Evolutionary conservation across 2,329 filamentous ascomycete genomes (phyloP).

Genomic region (Penicillium sp.): DNA sequence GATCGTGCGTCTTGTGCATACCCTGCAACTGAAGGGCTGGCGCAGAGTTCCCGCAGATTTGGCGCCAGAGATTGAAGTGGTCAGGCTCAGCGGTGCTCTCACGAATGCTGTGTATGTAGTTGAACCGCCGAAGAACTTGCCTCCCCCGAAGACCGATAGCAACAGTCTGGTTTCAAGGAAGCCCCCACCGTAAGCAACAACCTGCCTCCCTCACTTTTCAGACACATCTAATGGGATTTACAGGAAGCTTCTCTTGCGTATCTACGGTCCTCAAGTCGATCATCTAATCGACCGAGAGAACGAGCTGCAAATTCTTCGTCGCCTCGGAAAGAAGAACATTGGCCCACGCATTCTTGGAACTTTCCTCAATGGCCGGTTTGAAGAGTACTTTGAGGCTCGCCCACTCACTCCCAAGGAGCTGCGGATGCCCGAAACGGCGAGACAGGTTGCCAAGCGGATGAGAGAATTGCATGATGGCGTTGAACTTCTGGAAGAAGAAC

Average conservation of each 20-base stretch:
- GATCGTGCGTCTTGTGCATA: conserved; percentile 85
- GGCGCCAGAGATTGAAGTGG: conserved; percentile 45
- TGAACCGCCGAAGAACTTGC: conserved; percentile 68
- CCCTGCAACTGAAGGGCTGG: conserved; percentile 88
- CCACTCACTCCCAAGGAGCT: conserved; percentile 75
- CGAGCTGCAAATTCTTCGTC: conserved; percentile 79
- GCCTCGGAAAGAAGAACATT: conserved; percentile 87
- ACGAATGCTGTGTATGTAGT: conserved; percentile 98
- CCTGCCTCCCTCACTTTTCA: background rate
- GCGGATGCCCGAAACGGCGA: conserved; percentile 76
- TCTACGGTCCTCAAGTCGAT: conserved; percentile 93
- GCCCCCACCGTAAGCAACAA: conserved; percentile 52
- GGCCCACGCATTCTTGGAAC: conserved; percentile 87
- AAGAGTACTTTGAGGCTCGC: conserved; percentile 85
- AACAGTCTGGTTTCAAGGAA: conserved; percentile 42
- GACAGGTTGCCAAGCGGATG: conserved; percentile 96
- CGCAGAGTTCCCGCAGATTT: conserved; percentile 64
- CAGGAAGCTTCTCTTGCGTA: conserved; percentile 77
- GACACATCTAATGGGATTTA: conserved; percentile 3
- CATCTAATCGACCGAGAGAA: conserved; percentile 92
- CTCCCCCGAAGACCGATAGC: conserved; percentile 41
- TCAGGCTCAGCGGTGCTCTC: conserved; percentile 72
- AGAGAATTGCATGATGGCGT: conserved; percentile 92
- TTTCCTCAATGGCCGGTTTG: conserved; percentile 91
- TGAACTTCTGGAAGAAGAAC: conserved; percentile 76